A percentile compares a stretch with the other conserved stretches of the same genome.
Evolutionary conservation across 2,329 filamentous ascomycete species (phyloP).

Genomic region (Arachnomyces sp.): DNA sequence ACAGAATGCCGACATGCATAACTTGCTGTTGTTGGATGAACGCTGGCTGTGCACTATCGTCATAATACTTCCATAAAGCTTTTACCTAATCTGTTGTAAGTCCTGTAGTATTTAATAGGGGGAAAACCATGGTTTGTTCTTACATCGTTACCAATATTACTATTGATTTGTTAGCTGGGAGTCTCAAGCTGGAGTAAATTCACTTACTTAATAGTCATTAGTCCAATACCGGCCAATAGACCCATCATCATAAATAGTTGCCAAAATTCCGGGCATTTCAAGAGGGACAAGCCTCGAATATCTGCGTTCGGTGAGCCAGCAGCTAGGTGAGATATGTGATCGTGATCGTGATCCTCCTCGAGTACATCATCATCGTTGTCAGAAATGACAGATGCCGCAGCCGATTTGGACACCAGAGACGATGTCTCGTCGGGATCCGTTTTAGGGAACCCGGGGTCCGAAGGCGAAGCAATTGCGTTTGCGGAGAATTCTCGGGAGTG

Average conservation of each 20-base stretch:
- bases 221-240: conserved; percentile 80
- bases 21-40: conserved; percentile 78
- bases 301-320: conserved; percentile 76
- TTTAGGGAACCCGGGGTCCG: conserved; percentile 17
- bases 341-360: conserved; percentile 43
- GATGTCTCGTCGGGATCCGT: conserved; percentile 63
- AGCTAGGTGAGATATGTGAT: conserved; percentile 58
- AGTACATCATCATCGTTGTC: conserved; percentile 38
- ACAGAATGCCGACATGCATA: conserved; percentile 91
- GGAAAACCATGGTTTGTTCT: conserved; percentile 13
- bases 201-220: conserved; percentile 97
- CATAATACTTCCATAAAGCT: conserved; percentile 81
- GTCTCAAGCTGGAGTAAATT: neutral
- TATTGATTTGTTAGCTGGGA: conserved; percentile 35
- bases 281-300: conserved; percentile 73
- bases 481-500: conserved; percentile 22
- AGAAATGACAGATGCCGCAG: conserved; percentile 43
- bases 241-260: conserved; percentile 81
- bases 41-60: conserved; percentile 61
- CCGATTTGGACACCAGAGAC: conserved; percentile 64
- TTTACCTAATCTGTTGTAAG: conserved; percentile 42
- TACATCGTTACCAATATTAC: conserved; percentile 88
- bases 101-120: neutral
- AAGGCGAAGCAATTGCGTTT: conserved; percentile 22
- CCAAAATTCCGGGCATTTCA: conserved; percentile 76